Evolutionary conservation across 352 stramenopile genomes (phyloP), one percentile per base, ranked within the genome.

Genomic region (Pythium oligandrum): DNA sequence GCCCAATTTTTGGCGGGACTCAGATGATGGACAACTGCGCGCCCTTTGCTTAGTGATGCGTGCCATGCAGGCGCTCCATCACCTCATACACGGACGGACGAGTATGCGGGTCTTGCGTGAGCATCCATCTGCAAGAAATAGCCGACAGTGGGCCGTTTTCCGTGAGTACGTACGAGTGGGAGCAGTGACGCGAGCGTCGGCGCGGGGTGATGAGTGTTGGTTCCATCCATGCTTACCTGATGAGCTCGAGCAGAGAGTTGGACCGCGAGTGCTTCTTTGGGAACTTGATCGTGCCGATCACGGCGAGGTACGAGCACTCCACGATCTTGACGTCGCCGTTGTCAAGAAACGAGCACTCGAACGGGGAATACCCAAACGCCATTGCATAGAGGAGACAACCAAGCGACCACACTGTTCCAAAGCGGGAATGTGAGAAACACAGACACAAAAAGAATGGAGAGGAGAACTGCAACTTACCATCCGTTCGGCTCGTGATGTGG

Each of bases 311-410:
- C 1, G 82, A 90, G 73, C 85, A 95, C 61, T 95, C 87, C 39
- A 85, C 68, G 57, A 91, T 71, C 34, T 69, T 66, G 54, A 90
- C 63, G 12, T 79, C 75, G 48, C 78, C 83, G 39, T 57, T 71
- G 51, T 87, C 78, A 43, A 73, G 71, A 64, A 96, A 93, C 43
- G 88, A 73, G 59, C 86, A 93, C 59, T 96, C 88, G 44, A 95
- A 95, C 8, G 88, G 88, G 38, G 82, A 94, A 59, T 95, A 95
- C 4, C 88, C 88, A 58, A 95, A 96, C 39, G 82, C 81, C 71
- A 95, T 90, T 32, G 86, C 79, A 60, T 86, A 96, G 32, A 96
- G 63, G 39, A 96, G 66, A 57, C 85, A 95, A 4, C 88, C 88
- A n/a, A 96, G 70, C 7, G 83, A 93, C 86, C 86, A 96, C 3